Evolutionary conservation across 768 basidiomycete genomes (phyloP).

Genomic region (Phaffia tasmanica): DNA sequence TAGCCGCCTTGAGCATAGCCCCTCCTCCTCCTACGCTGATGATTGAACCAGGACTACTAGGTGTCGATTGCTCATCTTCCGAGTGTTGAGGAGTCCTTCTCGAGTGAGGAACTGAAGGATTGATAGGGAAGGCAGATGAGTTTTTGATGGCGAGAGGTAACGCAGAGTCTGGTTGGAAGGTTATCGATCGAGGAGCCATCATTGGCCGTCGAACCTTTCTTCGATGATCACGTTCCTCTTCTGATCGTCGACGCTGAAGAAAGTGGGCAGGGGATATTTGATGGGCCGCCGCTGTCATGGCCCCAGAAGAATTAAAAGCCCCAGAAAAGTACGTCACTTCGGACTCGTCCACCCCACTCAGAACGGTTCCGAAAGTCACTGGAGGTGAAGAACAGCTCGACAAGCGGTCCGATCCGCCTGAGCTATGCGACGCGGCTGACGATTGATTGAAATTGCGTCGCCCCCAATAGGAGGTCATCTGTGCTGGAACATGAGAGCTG

Average conservation of each 20-base stretch:
- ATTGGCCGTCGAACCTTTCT: slow-evolving; percentile 41
- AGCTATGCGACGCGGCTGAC: background rate
- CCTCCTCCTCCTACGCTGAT: slow-evolving; percentile 44
- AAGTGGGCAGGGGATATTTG: slow-evolving; percentile 13
- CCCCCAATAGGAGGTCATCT: background rate
- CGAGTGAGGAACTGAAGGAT: slow-evolving; percentile 1
- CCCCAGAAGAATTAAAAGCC: background rate
- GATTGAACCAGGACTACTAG: slow-evolving; percentile 35
- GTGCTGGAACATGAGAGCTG: background rate
- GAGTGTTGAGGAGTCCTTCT: background rate
- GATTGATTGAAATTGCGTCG: slow-evolving; percentile 2
- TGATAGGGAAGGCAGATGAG: background rate
- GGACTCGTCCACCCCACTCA: background rate
- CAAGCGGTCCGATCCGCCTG: background rate
- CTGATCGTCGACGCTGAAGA: slow-evolving; percentile 33
- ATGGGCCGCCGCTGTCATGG: background rate
- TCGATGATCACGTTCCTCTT: slow-evolving; percentile 31
- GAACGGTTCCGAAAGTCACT: background rate
- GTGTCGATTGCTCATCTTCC: slow-evolving; percentile 28
- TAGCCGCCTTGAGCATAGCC: slow-evolving; percentile 57
- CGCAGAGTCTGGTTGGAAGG: slow-evolving; percentile 35
- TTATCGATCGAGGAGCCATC: slow-evolving; percentile 45
- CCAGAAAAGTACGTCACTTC: slow-evolving; percentile 5
- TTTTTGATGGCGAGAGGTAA: slow-evolving; percentile 9
- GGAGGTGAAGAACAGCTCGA: slow-evolving; percentile 3